These are phyloP conservation scores for Geotrichum ghanense DNA, from an alignment of 805 yeast species.

Conservation along the genomic window DNA sequence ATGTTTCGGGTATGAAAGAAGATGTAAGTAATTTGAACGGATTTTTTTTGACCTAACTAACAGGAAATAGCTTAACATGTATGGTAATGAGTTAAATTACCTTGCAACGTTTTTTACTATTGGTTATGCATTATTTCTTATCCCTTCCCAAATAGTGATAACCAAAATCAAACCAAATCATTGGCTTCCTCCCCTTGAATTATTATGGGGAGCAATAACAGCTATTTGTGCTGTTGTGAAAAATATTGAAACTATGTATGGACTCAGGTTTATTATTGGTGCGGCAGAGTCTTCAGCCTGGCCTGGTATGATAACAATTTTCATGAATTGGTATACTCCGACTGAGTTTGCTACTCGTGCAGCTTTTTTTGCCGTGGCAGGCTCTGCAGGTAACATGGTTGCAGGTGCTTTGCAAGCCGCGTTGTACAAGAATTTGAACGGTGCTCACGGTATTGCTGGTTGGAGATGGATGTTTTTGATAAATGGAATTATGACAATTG, in stretches of 20 bases:
- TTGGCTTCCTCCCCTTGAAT: constrained; percentile 22
- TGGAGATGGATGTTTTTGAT: constrained; percentile 63
- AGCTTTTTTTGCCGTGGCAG: constrained; percentile 15
- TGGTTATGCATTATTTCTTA: constrained; percentile 23
- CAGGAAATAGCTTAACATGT: constrained; percentile 23
- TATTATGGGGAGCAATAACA: constrained; percentile 19
- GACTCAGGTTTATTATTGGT: constrained; percentile 24
- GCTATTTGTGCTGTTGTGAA: constrained; percentile 16
- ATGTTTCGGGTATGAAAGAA: constrained; percentile 51
- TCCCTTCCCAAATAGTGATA: constrained; percentile 25
- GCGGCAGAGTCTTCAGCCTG: constrained; percentile 21
- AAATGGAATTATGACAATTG: constrained; percentile 38
- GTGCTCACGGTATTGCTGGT: constrained; percentile 36
- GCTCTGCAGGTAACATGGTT: constrained; percentile 18
- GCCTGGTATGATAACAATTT: constrained; percentile 19
- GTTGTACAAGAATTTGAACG: constrained; percentile 34
- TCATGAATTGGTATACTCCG: constrained; percentile 23
- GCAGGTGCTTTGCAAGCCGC: constrained; percentile 50
- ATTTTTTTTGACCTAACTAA: constrained; percentile 35
- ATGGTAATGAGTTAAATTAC: constrained; percentile 19
- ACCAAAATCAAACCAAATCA: constrained; percentile 19
- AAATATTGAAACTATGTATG: constrained; percentile 18
- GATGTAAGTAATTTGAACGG: constrained; percentile 32
- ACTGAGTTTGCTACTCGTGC: constrained; percentile 20
- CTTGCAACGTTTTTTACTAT: constrained; percentile 16